These are phyloP conservation scores for Houttuynia cordata DNA, from an alignment of 164 flowering plant genomes.

Conservation along the genomic window DNA sequence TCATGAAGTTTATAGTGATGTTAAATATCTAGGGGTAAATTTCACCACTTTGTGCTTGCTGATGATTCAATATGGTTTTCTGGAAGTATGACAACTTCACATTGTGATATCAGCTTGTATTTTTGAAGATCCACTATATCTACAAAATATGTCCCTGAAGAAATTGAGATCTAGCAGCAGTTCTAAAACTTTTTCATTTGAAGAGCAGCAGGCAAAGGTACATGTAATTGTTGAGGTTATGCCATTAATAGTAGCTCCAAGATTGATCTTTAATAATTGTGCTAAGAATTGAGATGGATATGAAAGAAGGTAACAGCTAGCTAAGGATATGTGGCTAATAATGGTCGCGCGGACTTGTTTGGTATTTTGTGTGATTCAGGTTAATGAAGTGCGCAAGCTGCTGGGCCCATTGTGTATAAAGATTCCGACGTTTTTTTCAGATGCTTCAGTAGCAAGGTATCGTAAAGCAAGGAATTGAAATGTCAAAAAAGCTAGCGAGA, in stretches of 20 bases:
- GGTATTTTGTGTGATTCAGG: slow-evolving; percentile 14
- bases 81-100: too few species aligned
- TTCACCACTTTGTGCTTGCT: too few species aligned
- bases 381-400: slow-evolving; percentile 22
- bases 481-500: slow-evolving; percentile 41
- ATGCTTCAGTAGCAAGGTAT: slow-evolving; percentile 42
- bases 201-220: slow-evolving; percentile 34
- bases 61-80: too few species aligned
- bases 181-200: slow-evolving; percentile 19
- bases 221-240: background rate
- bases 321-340: background rate
- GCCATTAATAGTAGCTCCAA: background rate
- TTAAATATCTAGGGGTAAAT: too few species aligned
- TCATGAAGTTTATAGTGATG: too few species aligned
- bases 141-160: slow-evolving; percentile 14
- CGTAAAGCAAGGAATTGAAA: slow-evolving; percentile 54
- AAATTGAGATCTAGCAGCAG: slow-evolving; percentile 7
- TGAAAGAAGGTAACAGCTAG: background rate
- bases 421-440: slow-evolving; percentile 25
- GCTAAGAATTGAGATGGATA: background rate
- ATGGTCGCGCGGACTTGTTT: background rate
- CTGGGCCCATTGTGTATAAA: slow-evolving; percentile 24
- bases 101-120: too few species aligned
- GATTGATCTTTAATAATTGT: background rate
- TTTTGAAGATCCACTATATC: background rate